Evolutionary conservation across 2,329 filamentous ascomycete species (phyloP), one percentile per base, ranked within the genome.

Genomic region (Fusarium coffeatum): DNA sequence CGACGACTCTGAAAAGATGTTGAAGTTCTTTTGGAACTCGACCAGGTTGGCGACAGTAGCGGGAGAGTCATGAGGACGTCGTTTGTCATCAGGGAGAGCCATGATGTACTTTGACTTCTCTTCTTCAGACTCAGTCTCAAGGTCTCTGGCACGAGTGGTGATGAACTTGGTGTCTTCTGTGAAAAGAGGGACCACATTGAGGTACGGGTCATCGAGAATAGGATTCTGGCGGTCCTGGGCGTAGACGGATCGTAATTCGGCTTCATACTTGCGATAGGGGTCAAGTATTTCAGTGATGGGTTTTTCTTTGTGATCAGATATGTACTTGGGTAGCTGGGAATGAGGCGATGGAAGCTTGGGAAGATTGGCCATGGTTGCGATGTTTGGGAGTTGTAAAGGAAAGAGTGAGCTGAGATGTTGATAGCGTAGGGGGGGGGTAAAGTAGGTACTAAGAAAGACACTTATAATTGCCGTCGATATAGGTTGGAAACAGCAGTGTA

Each of bases 1-100:
- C 0, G 92, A 90, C 3, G 88, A 91, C 79, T 97, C 93, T 2
- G 91, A 93, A 76, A 97, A 97, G 62, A 97, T 78, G 62, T 87
- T 87, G 80, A 97, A 95, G 79, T 96, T 95, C 50, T 88, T 87
- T 76, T 90, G 89, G 73, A 96, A 97, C 30, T 93, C 89, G 49
- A 87, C 84, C 47, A 96, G 76, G 15, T 86, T 86, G 25, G 84
- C 77, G 1, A 94, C 92, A 6, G 92, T 86, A 5, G 93, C 93
- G 5, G 88, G 88, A 2, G 89, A 86, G 8, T 88, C 90, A 76
- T 88, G 80, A 1, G 83, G 73, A 50, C 89, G 89, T 37, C 93
- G 89, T 53, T 90, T 85, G 6, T 88, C 82, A 1, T 86, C 80
- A 0, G 86, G 83, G 28, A 94, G 84, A 8, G 87, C 77, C 90